Evolutionary conservation across 768 basidiomycete genomes (phyloP).

Genomic region (Holtermanniella nyarrowii): DNA sequence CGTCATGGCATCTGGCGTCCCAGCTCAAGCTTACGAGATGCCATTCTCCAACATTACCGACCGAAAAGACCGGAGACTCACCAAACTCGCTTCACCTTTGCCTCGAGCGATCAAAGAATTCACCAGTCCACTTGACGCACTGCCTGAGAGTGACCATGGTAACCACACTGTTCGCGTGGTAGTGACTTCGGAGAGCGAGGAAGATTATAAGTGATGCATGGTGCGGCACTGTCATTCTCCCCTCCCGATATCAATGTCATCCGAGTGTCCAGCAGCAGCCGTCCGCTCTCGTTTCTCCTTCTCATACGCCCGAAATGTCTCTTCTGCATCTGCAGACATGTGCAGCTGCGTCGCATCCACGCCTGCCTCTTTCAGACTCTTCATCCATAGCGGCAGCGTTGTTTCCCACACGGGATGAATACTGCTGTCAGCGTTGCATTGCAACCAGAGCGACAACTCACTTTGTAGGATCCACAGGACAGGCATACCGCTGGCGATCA

Average conservation of each 20-base stretch:
- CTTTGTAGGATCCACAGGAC: constrained; percentile 18
- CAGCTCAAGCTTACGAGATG: constrained; percentile 2
- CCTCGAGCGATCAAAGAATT: too few species aligned
- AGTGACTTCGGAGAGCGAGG: background rate
- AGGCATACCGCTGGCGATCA: constrained; percentile 24
- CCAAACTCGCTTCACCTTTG: too few species aligned
- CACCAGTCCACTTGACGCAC: too few species aligned
- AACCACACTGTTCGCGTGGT: background rate
- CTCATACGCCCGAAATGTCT: constrained; percentile 31
- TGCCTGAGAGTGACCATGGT: too few species aligned
- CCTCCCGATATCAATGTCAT: background rate
- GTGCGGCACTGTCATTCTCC: background rate
- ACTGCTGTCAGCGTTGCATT: constrained; percentile 18
- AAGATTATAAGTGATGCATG: too few species aligned
- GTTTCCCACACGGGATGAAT: constrained; percentile 36
- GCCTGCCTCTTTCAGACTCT: constrained; percentile 14
- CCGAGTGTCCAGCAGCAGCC: background rate
- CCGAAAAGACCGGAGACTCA: constrained; percentile 1
- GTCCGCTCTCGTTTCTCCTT: constrained; percentile 24
- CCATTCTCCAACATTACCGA: constrained; percentile 13
- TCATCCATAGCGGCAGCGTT: constrained; percentile 30
- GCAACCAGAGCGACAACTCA: background rate
- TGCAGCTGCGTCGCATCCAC: constrained; percentile 15
- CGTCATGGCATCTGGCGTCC: constrained; percentile 1
- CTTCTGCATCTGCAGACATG: constrained; percentile 25